Base-by-base conservation (phyloP, 2,329 filamentous ascomycete species). In the Ceratocystis albifundus region DNA sequence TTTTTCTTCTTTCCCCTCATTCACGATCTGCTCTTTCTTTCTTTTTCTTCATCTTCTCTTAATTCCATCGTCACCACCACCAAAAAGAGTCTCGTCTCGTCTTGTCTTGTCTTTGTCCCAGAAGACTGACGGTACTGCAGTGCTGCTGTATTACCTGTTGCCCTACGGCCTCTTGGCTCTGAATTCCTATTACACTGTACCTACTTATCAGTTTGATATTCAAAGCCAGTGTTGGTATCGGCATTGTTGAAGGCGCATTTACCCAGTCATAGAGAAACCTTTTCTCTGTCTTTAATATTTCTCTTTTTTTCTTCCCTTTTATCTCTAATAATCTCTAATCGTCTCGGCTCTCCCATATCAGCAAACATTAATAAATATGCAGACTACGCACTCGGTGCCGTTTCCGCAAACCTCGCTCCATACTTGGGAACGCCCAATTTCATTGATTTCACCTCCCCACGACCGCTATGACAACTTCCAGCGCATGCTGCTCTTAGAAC, bases 401-500 rank as follows among this genome's bases (percentile, higher is more conserved):
- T 15, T 28, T 53, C 10, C 20, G 6, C 30, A 59, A 28, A 59
- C 7, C 55, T 15, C 55, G 17, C 55, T 20, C 12, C 28, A 59
- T 36, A n/a, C 12, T 17, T n/a, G 25, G 30, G 28, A 36, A 36
- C 55, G 28, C 12, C 55, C 25, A 3, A n/a, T n/a, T 59, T 36
- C 55, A 36, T 32, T 57, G 8, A 6, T 41, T 10, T 50, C 46
- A 12, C 61, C 25, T 20, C 45, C 30, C 4, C n/a, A 25, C 55
- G 48, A 63, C 32, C 65, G 46, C 30, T 62, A 46, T 20, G 65
- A 62, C 46, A 66, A 63, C 57, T 48, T 66, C 25, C 65, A 66
- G 36, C 59, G 61, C 4, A 30, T 66, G 45, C 65, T 66, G n/a
- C 44, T 57, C 28, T n/a, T 66, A 20, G 65, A 66, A 28, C 45